Percentiles rank a stretch among this genome's conserved stretches.
Conservation (phyloP, 192 early-diverging fungal genomes). For the Umbelopsis sp. region DNA sequence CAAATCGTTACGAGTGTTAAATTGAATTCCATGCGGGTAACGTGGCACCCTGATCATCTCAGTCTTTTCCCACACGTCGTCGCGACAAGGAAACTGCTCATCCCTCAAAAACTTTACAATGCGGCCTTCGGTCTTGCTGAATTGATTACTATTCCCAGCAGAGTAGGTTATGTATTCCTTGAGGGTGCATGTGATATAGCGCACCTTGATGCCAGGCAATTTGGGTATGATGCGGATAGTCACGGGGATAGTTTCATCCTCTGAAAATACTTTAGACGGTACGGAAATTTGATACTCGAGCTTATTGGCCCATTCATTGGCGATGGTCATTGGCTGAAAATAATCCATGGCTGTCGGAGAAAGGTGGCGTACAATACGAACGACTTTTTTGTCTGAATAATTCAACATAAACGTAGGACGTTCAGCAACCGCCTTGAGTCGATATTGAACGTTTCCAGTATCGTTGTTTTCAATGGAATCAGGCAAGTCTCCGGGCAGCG, state of each 20-base stretch:
- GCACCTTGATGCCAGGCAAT: constrained; percentile 42
- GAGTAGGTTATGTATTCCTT: constrained; percentile 60
- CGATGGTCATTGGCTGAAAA: constrained; percentile 49
- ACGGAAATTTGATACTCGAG: constrained; percentile 57
- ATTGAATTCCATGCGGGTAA: constrained; percentile 24
- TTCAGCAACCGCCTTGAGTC: constrained; percentile 54
- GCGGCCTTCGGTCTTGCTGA: constrained; percentile 9
- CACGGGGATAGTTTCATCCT: constrained; percentile 55
- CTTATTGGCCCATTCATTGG: constrained; percentile 55
- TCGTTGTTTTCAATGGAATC: constrained; percentile 54
- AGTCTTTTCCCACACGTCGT: constrained; percentile 23
- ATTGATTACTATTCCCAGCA: constrained; percentile 19
- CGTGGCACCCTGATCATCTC: constrained; percentile 21
- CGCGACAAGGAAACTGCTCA: constrained; percentile 2
- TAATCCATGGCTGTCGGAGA: constrained; percentile 50
- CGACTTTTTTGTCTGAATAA: constrained; percentile 23
- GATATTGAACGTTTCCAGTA: constrained; percentile 52
- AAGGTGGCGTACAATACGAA: constrained; percentile 52
- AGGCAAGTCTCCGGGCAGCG: constrained; percentile 58
- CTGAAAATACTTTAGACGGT: constrained; percentile 54
- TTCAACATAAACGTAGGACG: constrained; percentile 58
- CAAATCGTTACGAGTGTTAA: constrained; percentile 34
- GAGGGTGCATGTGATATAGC: constrained; percentile 48
- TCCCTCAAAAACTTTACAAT: constrained; percentile 25
- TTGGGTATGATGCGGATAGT: constrained; percentile 49